Evolutionary conservation across 2,329 filamentous ascomycete genomes (phyloP), one percentile per base, ranked within the genome.

Genomic region (Neobulgaria alba): DNA sequence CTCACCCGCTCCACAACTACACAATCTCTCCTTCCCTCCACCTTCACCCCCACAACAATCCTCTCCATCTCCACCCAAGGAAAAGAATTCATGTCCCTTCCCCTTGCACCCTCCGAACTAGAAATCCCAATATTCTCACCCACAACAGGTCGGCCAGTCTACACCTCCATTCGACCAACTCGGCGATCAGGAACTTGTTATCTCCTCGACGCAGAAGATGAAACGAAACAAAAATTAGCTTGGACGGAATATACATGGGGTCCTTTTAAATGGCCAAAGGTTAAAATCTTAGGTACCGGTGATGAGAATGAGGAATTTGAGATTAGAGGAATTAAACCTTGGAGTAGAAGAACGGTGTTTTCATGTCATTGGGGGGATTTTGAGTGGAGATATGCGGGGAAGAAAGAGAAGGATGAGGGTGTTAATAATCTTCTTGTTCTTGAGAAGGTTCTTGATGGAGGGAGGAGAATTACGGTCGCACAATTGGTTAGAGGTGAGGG

Each of bases 241-340:
- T 63, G 57, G 1, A 79, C 75, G 0, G 67, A 64, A 3, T 79
- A 79, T 58, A 69, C 67, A 47, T 77, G 71, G 51, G 75, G 76
- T 0, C 74, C 74, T 1, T 65, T 64, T 30, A 64, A 66, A 2
- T 65, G 71, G 5, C 75, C 76, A 3, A 57, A 65, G 32, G 58
- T 81, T 17, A 51, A 54, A 10, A 38, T 51, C 12, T 21, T 33
- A 2, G 21, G 29, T 4, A 31, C 38, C 15, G 37, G 19, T 12
- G 36, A 33, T 15, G 10, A 21, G 3, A 36, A 10, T 4, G 43
- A 10, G 7, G 46, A 56, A 15, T 53, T 67, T 29, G 60, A 59
- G 37, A 57, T 63, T 3, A 32, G 10, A 3, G 18, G 20, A 8
- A n/a, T n/a, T n/a, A n/a, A n/a, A n/a, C n/a, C n/a, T n/a, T n/a